Conservation (phyloP, 192 early-diverging fungal species). For the Coemansia sp. region DNA sequence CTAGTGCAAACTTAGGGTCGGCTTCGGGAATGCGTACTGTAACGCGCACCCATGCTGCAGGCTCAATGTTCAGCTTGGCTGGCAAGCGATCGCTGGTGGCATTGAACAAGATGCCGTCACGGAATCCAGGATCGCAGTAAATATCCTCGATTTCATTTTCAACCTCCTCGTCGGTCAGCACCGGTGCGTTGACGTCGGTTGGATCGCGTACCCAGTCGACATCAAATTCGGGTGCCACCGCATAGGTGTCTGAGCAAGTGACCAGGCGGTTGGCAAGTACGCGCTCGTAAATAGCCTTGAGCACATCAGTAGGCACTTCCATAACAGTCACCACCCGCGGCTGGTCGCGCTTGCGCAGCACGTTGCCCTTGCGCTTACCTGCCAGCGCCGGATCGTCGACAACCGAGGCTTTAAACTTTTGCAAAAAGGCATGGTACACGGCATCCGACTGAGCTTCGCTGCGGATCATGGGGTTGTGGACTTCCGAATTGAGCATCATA, state of each 20-base stretch:
- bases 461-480: slow-evolving; percentile 53
- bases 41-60: slow-evolving; percentile 47
- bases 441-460: slow-evolving; percentile 40
- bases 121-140: slow-evolving; percentile 55
- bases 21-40: slow-evolving; percentile 48
- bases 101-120: slow-evolving; percentile 52
- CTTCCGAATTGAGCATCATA: slow-evolving; percentile 53
- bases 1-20: slow-evolving; percentile 30
- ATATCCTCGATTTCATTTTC: slow-evolving; percentile 45
- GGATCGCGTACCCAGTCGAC: slow-evolving; percentile 48
- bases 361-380: slow-evolving; percentile 52
- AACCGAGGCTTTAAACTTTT: slow-evolving; percentile 50
- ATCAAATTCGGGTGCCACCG: slow-evolving; percentile 47
- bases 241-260: slow-evolving; percentile 45
- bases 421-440: slow-evolving; percentile 40
- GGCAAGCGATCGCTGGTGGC: slow-evolving; percentile 54
- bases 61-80: slow-evolving; percentile 42
- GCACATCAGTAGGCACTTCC: slow-evolving; percentile 47
- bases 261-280: slow-evolving; percentile 42
- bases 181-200: slow-evolving; percentile 13
- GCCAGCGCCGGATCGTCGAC: slow-evolving; percentile 51
- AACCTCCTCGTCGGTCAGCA: slow-evolving; percentile 46
- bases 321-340: slow-evolving; percentile 52
- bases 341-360: slow-evolving; percentile 56
- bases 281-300: slow-evolving; percentile 44